Base-by-base conservation (phyloP, 2,329 filamentous ascomycete species). In the Ceratocystiopsis brevicomis region DNA sequence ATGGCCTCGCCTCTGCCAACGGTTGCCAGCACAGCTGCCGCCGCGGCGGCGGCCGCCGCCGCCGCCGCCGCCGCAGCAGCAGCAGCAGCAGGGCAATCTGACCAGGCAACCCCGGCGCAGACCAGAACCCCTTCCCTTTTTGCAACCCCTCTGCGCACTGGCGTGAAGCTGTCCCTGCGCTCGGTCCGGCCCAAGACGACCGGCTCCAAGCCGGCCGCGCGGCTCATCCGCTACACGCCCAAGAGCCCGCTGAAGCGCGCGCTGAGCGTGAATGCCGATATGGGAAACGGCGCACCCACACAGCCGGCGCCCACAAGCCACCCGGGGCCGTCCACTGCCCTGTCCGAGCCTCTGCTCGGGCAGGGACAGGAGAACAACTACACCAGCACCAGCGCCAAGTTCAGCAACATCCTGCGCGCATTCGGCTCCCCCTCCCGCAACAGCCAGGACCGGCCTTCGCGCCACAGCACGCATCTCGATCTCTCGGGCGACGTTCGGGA, bases 181-280 rank as follows among this genome's bases (percentile, higher is more conserved):
- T 76, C 77, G 5, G 69, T 69, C 18, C 74, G 75, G 50, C 69
- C 76, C 39, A 66, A 70, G 44, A 75, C 71, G 46, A 66, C 72
- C 43, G 65, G 64, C 17, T 56, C 64, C 15, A 62, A 69, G 35
- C 67, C 73, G 3, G 64, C 70, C 34, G 68, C 75, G 37, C 76
- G 82, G 48, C 62, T 66, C 30, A 30, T 30, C 25, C 76, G 80
- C 50, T 77, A 76, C 18, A 86, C 82, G 38, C 81, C 82, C 3
- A 81, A 78, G 58, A 92, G 84, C 57, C 86, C 88, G 11, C 67
- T 82, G 43, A 83, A 87, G 57, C 79, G 85, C 55, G 79, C 74
- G 39, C 67, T 94, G 46, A 80, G 69, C 55, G 69, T 78, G 53
- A 76, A 77, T 33, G 66, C 73, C 6, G 81, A 87, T 53, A 69